Percentiles rank a stretch among this genome's conserved stretches.
phyloP scores from a whole-genome alignment of 495 filamentous ascomycete genomes.

The Aspergillus wentii region DNA sequence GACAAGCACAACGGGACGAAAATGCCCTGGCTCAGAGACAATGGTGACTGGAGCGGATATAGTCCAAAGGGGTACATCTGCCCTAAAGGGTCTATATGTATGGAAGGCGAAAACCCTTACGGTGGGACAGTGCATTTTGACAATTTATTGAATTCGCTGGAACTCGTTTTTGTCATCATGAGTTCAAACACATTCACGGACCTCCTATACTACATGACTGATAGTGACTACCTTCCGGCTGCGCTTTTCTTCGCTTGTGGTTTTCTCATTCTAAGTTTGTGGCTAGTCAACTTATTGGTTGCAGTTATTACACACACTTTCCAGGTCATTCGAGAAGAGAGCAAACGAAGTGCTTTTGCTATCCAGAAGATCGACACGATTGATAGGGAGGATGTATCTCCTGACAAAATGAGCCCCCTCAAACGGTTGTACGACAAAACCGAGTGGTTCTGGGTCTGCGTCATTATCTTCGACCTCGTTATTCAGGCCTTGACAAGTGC shows the following conservation, averaged over 20 bases:
- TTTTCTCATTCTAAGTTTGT: conserved; percentile 90
- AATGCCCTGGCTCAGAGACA: conserved; percentile 60
- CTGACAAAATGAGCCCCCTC: conserved; percentile 47
- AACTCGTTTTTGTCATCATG: conserved; percentile 98
- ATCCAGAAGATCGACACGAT: conserved; percentile 55
- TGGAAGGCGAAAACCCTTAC: conserved; percentile 75
- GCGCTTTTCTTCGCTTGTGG: conserved; percentile 82
- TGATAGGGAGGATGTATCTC: conserved; percentile 28
- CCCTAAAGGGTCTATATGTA: conserved; percentile 73
- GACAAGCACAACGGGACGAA: conserved; percentile 49
- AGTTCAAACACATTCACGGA: conserved; percentile 95
- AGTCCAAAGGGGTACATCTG: conserved; percentile 87
- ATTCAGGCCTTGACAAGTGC: conserved; percentile 72
- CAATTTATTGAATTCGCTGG: conserved; percentile 84
- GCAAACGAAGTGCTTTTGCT: conserved; percentile 88
- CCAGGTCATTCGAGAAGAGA: conserved; percentile 96
- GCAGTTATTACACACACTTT: conserved; percentile 98
- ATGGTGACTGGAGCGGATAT: conserved; percentile 36
- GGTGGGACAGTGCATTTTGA: conserved; percentile 90
- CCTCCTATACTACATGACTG: conserved; percentile 84
- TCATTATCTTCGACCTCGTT: conserved; percentile 74
- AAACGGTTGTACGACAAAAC: conserved; percentile 70
- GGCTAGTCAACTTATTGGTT: conserved; percentile 94
- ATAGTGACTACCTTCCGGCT: conserved; percentile 83
- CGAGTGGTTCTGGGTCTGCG: conserved; percentile 69